phyloP scores from a whole-genome alignment of 2,329 filamentous ascomycete species.

The Scortechinia acanthostroma region DNA sequence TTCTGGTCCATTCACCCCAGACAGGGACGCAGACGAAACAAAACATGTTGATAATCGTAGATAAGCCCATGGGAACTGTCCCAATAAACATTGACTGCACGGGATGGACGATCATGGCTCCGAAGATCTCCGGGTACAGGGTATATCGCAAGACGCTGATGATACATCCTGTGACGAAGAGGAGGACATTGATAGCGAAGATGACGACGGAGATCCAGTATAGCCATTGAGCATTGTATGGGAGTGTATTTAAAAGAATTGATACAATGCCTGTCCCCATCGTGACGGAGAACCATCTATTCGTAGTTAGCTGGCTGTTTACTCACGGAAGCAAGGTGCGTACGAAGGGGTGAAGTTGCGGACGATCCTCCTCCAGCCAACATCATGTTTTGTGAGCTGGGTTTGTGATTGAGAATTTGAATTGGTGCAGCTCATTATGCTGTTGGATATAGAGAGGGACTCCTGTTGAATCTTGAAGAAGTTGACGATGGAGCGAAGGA shows the following conservation, averaged over 20 bases:
- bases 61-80: slow-evolving; percentile 62
- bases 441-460: neutral
- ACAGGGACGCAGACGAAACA: slow-evolving; percentile 46
- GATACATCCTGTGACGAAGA: slow-evolving; percentile 45
- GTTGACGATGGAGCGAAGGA: neutral
- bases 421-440: neutral
- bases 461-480: neutral
- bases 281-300: slow-evolving; percentile 47
- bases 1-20: slow-evolving; percentile 52
- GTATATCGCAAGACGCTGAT: slow-evolving; percentile 53
- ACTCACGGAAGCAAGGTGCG: slow-evolving; percentile 11
- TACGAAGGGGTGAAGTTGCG: slow-evolving; percentile 47
- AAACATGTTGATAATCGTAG: slow-evolving; percentile 62
- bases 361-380: slow-evolving; percentile 33
- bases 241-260: slow-evolving; percentile 52
- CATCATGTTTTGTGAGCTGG: neutral
- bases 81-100: slow-evolving; percentile 64
- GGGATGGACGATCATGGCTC: slow-evolving; percentile 58
- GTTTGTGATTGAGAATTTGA: neutral
- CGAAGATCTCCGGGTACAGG: slow-evolving; percentile 60
- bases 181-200: slow-evolving; percentile 48
- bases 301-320: slow-evolving; percentile 7
- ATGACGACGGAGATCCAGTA: slow-evolving; percentile 51
- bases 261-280: slow-evolving; percentile 67
- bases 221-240: slow-evolving; percentile 49